Evolutionary conservation across 139 green algal species (phyloP), one percentile per base, ranked within the genome.

Genomic region (Ulvella scutata): DNA sequence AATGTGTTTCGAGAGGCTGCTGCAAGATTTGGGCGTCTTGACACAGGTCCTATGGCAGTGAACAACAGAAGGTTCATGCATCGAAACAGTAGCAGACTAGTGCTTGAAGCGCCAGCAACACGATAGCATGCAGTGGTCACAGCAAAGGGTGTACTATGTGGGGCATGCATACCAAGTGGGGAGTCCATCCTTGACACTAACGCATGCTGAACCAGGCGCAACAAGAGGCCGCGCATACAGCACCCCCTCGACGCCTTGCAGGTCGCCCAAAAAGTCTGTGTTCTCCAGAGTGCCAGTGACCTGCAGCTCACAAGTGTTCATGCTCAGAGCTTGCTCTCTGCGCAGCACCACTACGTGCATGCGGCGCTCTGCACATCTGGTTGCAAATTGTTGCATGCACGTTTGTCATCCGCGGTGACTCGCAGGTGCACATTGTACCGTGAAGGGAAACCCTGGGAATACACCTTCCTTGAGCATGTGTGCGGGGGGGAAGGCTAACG

Each of bases 111-210:
- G n/a, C 4, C 43, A 21, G 33, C 43, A 29, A 43, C 28, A 72
- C 43, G 34, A 72, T 17, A 31, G 35, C 29, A 43, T 33, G 38
- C 23, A 51, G 3, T 26, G 13, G 43, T 20, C 38, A 35, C 20
- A 61, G 43, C 29, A 43, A 76, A 35, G 74, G 61, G 20, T 76
- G 77, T 21, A 7, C 29, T 3, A 87, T 82, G 82, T 87, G 87
- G 28, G 87, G 79, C 82, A 93, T 88, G 75, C 81, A 88, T 23
- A 96, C 79, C 91, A 97, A 3, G 91, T 96, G 61, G 91, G 91
- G 85, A 97, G 73, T 3, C 91, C 91, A 73, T 97, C 91, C 34
- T 81, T 72, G 7, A 88, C 86, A 43, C 86, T 85, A 73, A 88
- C 78, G 34, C 75, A 84, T 77, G 75, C 80, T 62, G 40, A 43